Percentiles rank a stretch among this genome's conserved stretches.
phyloP scores from a whole-genome alignment of 164 flowering plant species.

The Chloranthus sessilifolius region DNA sequence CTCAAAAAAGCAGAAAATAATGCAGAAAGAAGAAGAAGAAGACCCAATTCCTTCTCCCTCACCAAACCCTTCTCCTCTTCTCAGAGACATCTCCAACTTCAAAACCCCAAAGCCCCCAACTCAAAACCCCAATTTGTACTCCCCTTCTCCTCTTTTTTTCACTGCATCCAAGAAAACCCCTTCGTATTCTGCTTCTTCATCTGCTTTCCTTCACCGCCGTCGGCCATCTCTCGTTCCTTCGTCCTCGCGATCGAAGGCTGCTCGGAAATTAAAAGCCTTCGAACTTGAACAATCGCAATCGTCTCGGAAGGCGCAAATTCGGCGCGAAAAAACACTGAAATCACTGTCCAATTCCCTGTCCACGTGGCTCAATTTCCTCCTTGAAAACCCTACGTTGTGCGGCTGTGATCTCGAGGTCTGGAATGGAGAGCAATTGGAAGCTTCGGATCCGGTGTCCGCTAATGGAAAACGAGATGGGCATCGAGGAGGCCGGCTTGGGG shows the following conservation, averaged over 20 bases:
- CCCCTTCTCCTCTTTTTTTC: conserved; percentile 49
- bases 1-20: too few relatives aligned
- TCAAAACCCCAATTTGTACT: conserved; percentile 18
- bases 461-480: conserved; percentile 57
- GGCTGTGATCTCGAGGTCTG: conserved; percentile 36
- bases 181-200: conserved; percentile 18
- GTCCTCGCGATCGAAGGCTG: conserved; percentile 26
- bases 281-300: conserved; percentile 80
- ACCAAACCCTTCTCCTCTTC: conserved; percentile 31
- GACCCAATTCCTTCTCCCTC: conserved; percentile 30
- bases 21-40: conserved; percentile 1
- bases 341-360: conserved; percentile 61
- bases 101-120: conserved; percentile 59
- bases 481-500: conserved; percentile 29
- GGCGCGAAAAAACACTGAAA: conserved; percentile 53
- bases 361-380: conserved; percentile 82
- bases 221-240: conserved; percentile 24
- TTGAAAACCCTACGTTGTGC: conserved; percentile 64
- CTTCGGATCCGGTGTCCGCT: conserved; percentile 2
- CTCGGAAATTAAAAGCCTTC: conserved; percentile 55
- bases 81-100: conserved; percentile 76
- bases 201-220: conserved; percentile 19
- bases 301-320: conserved; percentile 48
- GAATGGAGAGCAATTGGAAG: conserved; percentile 10
- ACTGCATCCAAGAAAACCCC: conserved; percentile 71